phyloP scores from a whole-genome alignment of 2,329 filamentous ascomycete species.

The Penicillium freii region DNA sequence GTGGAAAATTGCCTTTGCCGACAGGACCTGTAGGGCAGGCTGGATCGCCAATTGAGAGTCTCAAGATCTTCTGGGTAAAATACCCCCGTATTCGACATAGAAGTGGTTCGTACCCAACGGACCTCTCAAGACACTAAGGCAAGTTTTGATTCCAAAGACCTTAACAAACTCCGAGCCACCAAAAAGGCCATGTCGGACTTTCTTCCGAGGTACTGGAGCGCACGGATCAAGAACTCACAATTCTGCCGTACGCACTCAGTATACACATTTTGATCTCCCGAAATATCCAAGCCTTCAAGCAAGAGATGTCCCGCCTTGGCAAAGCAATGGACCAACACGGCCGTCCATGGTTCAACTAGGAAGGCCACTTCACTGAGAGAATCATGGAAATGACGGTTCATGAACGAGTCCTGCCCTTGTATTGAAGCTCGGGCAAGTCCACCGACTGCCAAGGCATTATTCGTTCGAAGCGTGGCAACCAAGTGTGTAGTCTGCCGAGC shows the following conservation, averaged over 20 bases:
- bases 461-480: slow-evolving; percentile 42
- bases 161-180: slow-evolving; percentile 40
- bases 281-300: slow-evolving; percentile 31
- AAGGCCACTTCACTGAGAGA: slow-evolving; percentile 56
- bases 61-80: too few relatives aligned
- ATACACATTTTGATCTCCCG: background rate
- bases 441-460: slow-evolving; percentile 49
- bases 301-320: slow-evolving; percentile 47
- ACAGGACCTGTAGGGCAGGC: too few relatives aligned
- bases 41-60: too few relatives aligned
- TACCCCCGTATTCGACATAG: too few relatives aligned
- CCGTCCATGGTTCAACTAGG: slow-evolving; percentile 61
- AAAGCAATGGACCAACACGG: slow-evolving; percentile 55
- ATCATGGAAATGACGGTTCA: slow-evolving; percentile 47
- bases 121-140: background rate
- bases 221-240: slow-evolving; percentile 52
- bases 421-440: slow-evolving; percentile 52
- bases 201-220: slow-evolving; percentile 55
- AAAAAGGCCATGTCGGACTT: slow-evolving; percentile 55
- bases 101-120: too few relatives aligned
- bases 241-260: slow-evolving; percentile 22
- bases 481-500: slow-evolving; percentile 33
- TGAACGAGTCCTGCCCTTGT: slow-evolving; percentile 26
- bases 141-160: slow-evolving; percentile 26
- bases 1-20: too few relatives aligned